These are phyloP conservation scores for Breynia disticha DNA, from an alignment of 441 rosid species.

Conservation along the genomic window DNA sequence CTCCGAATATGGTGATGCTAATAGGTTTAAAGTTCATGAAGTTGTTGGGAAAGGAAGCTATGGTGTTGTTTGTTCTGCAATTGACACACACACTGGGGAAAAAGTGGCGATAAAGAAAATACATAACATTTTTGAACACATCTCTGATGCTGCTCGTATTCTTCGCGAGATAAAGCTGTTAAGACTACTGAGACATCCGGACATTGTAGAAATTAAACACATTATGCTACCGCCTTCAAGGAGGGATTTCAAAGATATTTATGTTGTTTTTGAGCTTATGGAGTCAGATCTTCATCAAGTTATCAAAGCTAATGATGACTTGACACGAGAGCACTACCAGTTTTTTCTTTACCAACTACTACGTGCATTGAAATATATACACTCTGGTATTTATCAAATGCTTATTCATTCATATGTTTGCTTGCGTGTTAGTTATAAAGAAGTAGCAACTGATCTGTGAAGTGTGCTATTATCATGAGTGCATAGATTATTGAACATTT, in stretches of 20 bases:
- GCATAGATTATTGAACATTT: slow-evolving; percentile 1
- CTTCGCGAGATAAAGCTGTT: slow-evolving; percentile 87
- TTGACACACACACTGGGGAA: slow-evolving; percentile 76
- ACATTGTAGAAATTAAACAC: slow-evolving; percentile 87
- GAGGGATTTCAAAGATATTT: slow-evolving; percentile 84
- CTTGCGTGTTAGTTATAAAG: no score
- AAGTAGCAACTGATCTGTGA: no score
- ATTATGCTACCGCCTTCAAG: slow-evolving; percentile 90
- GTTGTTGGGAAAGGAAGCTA: slow-evolving; percentile 88
- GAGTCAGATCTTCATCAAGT: slow-evolving; percentile 97
- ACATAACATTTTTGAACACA: slow-evolving; percentile 74
- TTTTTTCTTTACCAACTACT: slow-evolving; percentile 94
- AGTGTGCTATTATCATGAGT: no score
- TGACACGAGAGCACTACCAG: slow-evolving; percentile 84
- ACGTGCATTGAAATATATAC: slow-evolving; percentile 79
- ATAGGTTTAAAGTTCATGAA: slow-evolving; percentile 62
- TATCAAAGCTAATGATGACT: slow-evolving; percentile 92
- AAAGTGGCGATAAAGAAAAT: slow-evolving; percentile 89
- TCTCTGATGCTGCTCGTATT: slow-evolving; percentile 74
- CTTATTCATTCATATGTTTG: no score
- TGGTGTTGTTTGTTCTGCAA: slow-evolving; percentile 81
- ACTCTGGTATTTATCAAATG: slow-evolving; percentile 39
- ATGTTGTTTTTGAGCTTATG: slow-evolving; percentile 96
- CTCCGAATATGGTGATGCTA: slow-evolving; percentile 88
- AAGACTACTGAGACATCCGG: slow-evolving; percentile 72